phyloP scores from a whole-genome alignment of 805 yeast genomes.

The Cyberlindnera mycetangii region DNA sequence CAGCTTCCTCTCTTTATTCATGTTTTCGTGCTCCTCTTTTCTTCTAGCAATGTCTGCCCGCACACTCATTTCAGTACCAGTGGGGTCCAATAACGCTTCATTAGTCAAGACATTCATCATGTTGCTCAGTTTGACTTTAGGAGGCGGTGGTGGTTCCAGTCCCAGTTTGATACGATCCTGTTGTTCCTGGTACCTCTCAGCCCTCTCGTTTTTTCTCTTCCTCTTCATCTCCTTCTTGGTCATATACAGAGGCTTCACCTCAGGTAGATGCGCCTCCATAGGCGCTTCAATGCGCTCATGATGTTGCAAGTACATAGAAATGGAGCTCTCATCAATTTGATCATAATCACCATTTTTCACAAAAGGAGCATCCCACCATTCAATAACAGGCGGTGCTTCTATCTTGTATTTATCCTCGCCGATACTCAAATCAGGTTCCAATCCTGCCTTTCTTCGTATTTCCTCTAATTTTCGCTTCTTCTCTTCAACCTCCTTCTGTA shows the following conservation, averaged over 20 bases:
- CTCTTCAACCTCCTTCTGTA: slow-evolving; percentile 35
- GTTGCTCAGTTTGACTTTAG: slow-evolving; percentile 81
- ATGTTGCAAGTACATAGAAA: slow-evolving; percentile 76
- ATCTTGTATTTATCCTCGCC: slow-evolving; percentile 57
- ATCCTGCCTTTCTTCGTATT: slow-evolving; percentile 38
- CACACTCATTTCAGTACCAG: slow-evolving; percentile 75
- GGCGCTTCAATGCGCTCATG: slow-evolving; percentile 67
- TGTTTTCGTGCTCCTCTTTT: slow-evolving; percentile 49
- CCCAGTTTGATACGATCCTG: slow-evolving; percentile 82
- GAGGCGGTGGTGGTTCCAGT: slow-evolving; percentile 81
- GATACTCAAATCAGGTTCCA: slow-evolving; percentile 45
- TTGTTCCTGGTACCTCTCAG: slow-evolving; percentile 57
- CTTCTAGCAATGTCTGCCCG: slow-evolving; percentile 66
- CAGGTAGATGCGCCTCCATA: slow-evolving; percentile 46
- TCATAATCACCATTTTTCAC: slow-evolving; percentile 32
- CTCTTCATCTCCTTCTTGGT: slow-evolving; percentile 78
- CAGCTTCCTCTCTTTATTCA: slow-evolving; percentile 61
- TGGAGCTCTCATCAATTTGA: slow-evolving; percentile 26
- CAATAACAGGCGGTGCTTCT: slow-evolving; percentile 57
- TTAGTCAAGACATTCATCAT: slow-evolving; percentile 83
- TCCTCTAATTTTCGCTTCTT: slow-evolving; percentile 34
- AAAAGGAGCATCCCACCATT: slow-evolving; percentile 87
- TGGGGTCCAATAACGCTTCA: slow-evolving; percentile 86
- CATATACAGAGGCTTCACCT: slow-evolving; percentile 48
- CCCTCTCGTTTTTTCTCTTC: slow-evolving; percentile 66